These are phyloP conservation scores for Plantago ovata DNA, from an alignment of 257 asterid species.

Conservation along the genomic window DNA sequence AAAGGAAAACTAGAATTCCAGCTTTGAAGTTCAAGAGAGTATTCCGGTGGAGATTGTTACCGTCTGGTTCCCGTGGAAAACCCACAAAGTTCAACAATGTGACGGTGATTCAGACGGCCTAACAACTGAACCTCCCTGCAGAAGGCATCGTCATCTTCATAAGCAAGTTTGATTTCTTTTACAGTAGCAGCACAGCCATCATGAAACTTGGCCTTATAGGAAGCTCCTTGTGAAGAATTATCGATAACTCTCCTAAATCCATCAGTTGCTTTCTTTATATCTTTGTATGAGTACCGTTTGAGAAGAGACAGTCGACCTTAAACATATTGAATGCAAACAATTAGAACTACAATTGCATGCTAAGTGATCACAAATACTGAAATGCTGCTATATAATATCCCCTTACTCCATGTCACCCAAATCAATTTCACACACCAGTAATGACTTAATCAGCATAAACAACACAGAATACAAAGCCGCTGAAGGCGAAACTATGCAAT, in stretches of 20 bases:
- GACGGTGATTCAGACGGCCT: slow-evolving; percentile 84
- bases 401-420: no score
- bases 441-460: no score
- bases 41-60: slow-evolving; percentile 27
- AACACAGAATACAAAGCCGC: no score
- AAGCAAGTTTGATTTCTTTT: slow-evolving; percentile 43
- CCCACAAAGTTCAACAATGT: slow-evolving; percentile 68
- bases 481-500: no score
- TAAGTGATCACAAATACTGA: no score
- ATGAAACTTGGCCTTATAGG: slow-evolving; percentile 63
- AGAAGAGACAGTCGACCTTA: slow-evolving; percentile 50
- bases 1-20: background rate
- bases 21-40: background rate
- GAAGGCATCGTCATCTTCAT: slow-evolving; percentile 58
- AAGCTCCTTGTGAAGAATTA: slow-evolving; percentile 41
- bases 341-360: no score
- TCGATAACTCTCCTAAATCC: slow-evolving; percentile 52
- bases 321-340: slow-evolving; percentile 13
- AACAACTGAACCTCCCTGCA: slow-evolving; percentile 51
- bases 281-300: slow-evolving; percentile 64
- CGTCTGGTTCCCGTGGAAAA: slow-evolving; percentile 61
- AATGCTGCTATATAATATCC: no score
- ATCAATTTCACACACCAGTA: no score
- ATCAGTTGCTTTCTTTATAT: slow-evolving; percentile 86
- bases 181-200: slow-evolving; percentile 57